These are phyloP conservation scores for Aspergillus quadrilineatus DNA, from an alignment of 2,329 filamentous ascomycete species.

Conservation along the genomic window DNA sequence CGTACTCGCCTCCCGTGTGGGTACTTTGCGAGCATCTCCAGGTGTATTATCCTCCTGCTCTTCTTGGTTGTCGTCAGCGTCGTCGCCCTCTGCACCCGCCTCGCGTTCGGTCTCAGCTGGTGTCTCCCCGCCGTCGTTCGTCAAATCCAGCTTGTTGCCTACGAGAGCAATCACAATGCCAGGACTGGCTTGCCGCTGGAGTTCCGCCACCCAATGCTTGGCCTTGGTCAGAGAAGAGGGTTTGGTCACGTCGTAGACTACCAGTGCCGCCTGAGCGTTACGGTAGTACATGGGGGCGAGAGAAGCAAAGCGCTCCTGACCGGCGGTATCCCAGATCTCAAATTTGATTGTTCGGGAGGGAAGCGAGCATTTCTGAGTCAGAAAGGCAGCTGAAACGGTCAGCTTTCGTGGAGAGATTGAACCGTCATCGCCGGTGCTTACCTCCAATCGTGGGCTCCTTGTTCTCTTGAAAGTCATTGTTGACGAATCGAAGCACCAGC, in stretches of 20 bases:
- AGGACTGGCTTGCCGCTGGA: conserved; percentile 92
- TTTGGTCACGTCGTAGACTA: conserved; percentile 98
- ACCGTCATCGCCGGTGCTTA: conserved; percentile 42
- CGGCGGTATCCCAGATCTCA: conserved; percentile 97
- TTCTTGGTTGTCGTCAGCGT: conserved; percentile 50
- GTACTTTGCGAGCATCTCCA: conserved; percentile 80
- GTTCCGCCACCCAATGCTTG: conserved; percentile 97
- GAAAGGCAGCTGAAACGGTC: conserved; percentile 72
- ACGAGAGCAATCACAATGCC: conserved; percentile 97
- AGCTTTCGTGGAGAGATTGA: neutral
- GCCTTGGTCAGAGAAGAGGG: conserved; percentile 93
- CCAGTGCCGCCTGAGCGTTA: conserved; percentile 94
- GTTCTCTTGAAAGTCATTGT: conserved; percentile 99
- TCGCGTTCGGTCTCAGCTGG: conserved; percentile 41
- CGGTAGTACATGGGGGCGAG: conserved; percentile 99
- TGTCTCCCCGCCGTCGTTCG: conserved; percentile 53
- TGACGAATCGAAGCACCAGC: conserved; percentile 95
- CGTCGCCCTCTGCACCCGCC: conserved; percentile 32
- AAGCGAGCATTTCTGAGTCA: conserved; percentile 98
- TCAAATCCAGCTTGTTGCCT: conserved; percentile 93
- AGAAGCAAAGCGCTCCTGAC: conserved; percentile 94
- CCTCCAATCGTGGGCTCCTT: conserved; percentile 99
- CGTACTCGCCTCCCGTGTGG: conserved; percentile 83
- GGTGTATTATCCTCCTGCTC: conserved; percentile 62
- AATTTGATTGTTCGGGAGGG: conserved; percentile 76